These are phyloP conservation scores for Phytophthora chlamydospora DNA, from an alignment of 352 stramenopile genomes.

Conservation along the genomic window DNA sequence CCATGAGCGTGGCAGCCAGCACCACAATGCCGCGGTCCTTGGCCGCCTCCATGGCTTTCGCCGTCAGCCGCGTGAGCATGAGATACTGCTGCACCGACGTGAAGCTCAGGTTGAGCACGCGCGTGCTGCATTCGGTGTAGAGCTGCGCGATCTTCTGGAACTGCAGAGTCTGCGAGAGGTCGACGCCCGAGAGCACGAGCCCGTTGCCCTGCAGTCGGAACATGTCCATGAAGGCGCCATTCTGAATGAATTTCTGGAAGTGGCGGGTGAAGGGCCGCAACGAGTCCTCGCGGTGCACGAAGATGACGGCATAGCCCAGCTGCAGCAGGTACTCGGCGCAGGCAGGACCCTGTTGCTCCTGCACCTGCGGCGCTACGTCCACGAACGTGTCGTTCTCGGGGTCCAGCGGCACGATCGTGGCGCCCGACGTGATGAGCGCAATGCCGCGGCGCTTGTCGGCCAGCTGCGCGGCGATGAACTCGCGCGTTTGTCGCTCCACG, in stretches of 20 bases:
- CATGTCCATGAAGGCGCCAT: slow-evolving; percentile 86
- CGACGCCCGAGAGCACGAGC: slow-evolving; percentile 70
- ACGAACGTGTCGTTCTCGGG: slow-evolving; percentile 71
- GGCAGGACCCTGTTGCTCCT: slow-evolving; percentile 78
- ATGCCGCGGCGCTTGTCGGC: slow-evolving; percentile 64
- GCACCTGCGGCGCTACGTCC: slow-evolving; percentile 68
- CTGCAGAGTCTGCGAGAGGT: slow-evolving; percentile 64
- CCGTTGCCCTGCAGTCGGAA: slow-evolving; percentile 64
- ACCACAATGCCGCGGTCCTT: slow-evolving; percentile 75
- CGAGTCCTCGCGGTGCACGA: slow-evolving; percentile 79
- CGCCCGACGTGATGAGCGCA: slow-evolving; percentile 82
- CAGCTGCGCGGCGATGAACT: slow-evolving; percentile 68
- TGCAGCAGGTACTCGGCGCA: slow-evolving; percentile 84
- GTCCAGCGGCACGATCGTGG: slow-evolving; percentile 81
- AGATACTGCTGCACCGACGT: slow-evolving; percentile 86
- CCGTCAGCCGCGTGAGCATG: slow-evolving; percentile 65
- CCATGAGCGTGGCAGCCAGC: slow-evolving; percentile 78
- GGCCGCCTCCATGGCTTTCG: slow-evolving; percentile 58
- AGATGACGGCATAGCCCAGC: slow-evolving; percentile 84
- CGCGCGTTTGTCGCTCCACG: slow-evolving; percentile 46
- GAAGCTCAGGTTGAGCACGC: slow-evolving; percentile 79
- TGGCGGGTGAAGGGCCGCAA: slow-evolving; percentile 84
- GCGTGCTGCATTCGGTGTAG: slow-evolving; percentile 67
- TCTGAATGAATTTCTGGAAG: slow-evolving; percentile 84
- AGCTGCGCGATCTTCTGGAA: slow-evolving; percentile 71